Evolutionary conservation across 306 rosid species (phyloP), one percentile per base, ranked within the genome.

Genomic region (Gastrolobium bilobum): DNA sequence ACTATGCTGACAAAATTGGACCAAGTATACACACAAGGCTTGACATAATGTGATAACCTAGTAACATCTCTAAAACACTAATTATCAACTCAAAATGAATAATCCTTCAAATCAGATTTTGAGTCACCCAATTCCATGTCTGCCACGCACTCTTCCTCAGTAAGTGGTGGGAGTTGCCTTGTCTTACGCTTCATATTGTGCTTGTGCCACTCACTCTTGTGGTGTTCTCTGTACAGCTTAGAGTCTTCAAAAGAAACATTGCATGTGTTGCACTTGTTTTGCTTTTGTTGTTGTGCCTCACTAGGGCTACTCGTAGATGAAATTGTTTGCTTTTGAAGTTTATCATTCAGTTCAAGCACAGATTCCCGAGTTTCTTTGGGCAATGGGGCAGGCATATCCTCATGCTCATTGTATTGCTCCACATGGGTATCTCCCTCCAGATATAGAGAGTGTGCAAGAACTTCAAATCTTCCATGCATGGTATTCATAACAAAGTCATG

Each of bases 181-280:
- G 95, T 88, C 75, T 91, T 91, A 71, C 99, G 97, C 83, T 71
- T 91, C 84, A 94, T 75, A 74, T 92, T 94, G 73, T 88, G 97
- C 87, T 90, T 95, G 86, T 95, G 99, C 99, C 97, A 95, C 37
- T 92, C 99, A 58, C 95, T 88, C 91, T 91, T 95, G 75, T 82
- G 90, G 81, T 95, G 99, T 79, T 95, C 97, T 80, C 99, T 87
- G 50, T 83, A 95, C 87, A 80, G 70, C 77, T 71, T 87, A 77
- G 94, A 31, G 71, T 92, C 97, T 15, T 88, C 92, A 34, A 87
- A 84, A 44, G 43, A 80, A 3, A 79, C 89, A 51, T 86, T 80
- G 53, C 99, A 94, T 0, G 93, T 92, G 80, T 56, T 86, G 86
- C 99, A 94, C 75, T 64, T 90, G 84, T 77, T 92, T 78, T 87